Conservation (phyloP, 78 protist genomes). For the Cavenderia fasciculata region DNA sequence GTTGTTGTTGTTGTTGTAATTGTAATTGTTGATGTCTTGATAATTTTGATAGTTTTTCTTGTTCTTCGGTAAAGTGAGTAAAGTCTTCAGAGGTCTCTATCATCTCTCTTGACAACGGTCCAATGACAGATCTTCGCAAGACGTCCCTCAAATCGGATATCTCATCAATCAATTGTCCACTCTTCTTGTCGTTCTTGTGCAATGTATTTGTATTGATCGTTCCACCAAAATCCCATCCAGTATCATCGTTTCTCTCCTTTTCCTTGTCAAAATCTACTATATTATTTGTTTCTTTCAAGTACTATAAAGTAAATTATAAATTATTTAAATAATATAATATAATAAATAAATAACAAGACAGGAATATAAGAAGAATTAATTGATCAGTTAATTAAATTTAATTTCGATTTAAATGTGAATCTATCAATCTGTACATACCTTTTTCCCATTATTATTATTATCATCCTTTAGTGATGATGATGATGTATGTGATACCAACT, state of each 20-base stretch:
- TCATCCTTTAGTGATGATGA: too few relatives aligned
- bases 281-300: constrained; percentile 10
- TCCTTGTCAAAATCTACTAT: constrained; percentile 14
- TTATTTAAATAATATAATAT: too few relatives aligned
- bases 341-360: too few relatives aligned
- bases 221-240: constrained; percentile 9
- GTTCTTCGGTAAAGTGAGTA: neutral
- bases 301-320: too few relatives aligned
- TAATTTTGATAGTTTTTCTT: neutral
- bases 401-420: too few relatives aligned
- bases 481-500: too few relatives aligned
- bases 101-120: constrained; percentile 44
- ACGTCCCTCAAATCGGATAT: constrained; percentile 62
- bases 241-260: too few relatives aligned
- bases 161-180: constrained; percentile 60
- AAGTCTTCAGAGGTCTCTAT: neutral
- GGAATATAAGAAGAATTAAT: too few relatives aligned
- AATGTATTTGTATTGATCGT: neutral
- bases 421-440: too few relatives aligned
- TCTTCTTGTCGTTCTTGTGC: constrained; percentile 47
- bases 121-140: constrained; percentile 40
- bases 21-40: neutral
- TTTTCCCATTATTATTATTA: too few relatives aligned
- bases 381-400: too few relatives aligned
- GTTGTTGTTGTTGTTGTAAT: constrained; percentile 1